Evolutionary conservation across 306 rosid species (phyloP).

Genomic region (Sphenostylis stenocarpa): DNA sequence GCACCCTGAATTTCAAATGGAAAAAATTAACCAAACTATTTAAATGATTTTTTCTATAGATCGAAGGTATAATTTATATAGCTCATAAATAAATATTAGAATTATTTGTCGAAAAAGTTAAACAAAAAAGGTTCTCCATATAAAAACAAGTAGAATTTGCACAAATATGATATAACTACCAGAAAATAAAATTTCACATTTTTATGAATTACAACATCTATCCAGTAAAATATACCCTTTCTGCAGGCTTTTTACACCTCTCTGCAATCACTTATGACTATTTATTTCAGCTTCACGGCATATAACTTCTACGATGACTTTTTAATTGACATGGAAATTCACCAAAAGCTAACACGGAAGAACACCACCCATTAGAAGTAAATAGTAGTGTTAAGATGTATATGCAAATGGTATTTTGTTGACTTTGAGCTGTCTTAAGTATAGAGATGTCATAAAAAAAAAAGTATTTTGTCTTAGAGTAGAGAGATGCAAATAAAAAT

Average conservation of each 20-base stretch:
- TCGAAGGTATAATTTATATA: background rate
- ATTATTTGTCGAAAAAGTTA: background rate
- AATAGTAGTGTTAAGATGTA: background rate
- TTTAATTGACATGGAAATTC: background rate
- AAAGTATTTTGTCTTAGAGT: background rate
- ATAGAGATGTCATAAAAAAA: background rate
- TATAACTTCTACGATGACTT: background rate
- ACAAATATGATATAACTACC: constrained; percentile 7
- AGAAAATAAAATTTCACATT: constrained; percentile 22
- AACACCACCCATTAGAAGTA: constrained; percentile 11
- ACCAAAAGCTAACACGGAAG: constrained; percentile 6
- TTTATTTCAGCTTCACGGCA: constrained; percentile 7
- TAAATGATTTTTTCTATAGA: background rate
- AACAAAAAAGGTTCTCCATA: background rate
- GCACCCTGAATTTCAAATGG: constrained; percentile 42
- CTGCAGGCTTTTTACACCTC: background rate
- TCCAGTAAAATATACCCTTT: background rate
- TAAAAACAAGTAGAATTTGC: constrained; percentile 9
- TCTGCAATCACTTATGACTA: constrained; percentile 3
- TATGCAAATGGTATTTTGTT: background rate
- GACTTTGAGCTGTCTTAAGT: background rate
- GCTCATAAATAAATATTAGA: constrained; percentile 2
- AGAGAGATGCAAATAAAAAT: background rate
- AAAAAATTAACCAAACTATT: constrained; percentile 23
- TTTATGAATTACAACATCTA: background rate